phyloP scores from a whole-genome alignment of 805 yeast genomes.

The Ogataea saltuana region DNA sequence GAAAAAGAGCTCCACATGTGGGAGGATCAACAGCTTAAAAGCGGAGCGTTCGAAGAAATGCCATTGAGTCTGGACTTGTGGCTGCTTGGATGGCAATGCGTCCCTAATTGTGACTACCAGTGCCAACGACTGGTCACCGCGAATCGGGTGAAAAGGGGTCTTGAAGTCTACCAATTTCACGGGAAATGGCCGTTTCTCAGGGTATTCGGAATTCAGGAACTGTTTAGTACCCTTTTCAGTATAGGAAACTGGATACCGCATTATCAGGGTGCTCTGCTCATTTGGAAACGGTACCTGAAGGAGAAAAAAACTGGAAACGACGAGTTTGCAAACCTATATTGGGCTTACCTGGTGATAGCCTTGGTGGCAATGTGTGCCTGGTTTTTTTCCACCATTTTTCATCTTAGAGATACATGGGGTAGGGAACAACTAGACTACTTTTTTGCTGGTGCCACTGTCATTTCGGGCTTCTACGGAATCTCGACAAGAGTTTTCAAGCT shows the following conservation, averaged over 20 bases:
- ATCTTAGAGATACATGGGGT: slow-evolving; percentile 72
- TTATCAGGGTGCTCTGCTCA: slow-evolving; percentile 43
- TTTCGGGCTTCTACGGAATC: slow-evolving; percentile 75
- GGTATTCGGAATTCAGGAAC: slow-evolving; percentile 78
- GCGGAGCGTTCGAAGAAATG: slow-evolving; percentile 38
- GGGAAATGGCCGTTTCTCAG: slow-evolving; percentile 97
- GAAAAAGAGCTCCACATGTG: slow-evolving; percentile 29
- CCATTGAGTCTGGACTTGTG: slow-evolving; percentile 45
- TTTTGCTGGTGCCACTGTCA: slow-evolving; percentile 87
- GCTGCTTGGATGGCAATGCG: slow-evolving; percentile 71
- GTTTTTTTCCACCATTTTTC: slow-evolving; percentile 84
- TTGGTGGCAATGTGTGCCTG: slow-evolving; percentile 81
- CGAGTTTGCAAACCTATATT: slow-evolving; percentile 32
- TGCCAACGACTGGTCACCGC: slow-evolving; percentile 80
- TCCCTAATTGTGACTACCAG: slow-evolving; percentile 84
- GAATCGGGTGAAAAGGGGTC: slow-evolving; percentile 46
- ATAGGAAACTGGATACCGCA: slow-evolving; percentile 69
- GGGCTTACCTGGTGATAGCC: slow-evolving; percentile 50
- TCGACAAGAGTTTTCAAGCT: slow-evolving; percentile 59
- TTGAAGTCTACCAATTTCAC: slow-evolving; percentile 78
- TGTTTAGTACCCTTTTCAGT: slow-evolving; percentile 80
- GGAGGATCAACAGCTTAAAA: slow-evolving; percentile 35
- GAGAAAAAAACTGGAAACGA: slow-evolving; percentile 23
- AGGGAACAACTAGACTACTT: slow-evolving; percentile 91
- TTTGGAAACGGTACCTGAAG: slow-evolving; percentile 27